Evolutionary conservation across 176 grass and related monocot species (phyloP).

Genomic region (Saccharum spontaneum): DNA sequence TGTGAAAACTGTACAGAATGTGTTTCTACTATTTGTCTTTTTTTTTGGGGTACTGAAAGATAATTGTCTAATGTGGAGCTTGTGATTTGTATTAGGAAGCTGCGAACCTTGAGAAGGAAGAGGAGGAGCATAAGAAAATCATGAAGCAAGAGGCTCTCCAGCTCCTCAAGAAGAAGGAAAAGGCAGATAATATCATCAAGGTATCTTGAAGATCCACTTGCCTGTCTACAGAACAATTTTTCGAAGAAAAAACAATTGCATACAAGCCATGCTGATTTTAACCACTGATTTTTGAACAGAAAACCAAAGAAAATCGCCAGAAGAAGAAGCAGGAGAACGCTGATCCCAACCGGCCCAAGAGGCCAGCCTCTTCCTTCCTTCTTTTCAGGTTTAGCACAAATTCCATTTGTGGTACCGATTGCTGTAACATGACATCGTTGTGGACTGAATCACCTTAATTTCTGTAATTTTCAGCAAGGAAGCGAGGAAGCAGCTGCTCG

Average conservation of each 20-base stretch:
- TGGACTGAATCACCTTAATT: neutral
- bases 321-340: constrained; percentile 50
- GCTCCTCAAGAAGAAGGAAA: constrained; percentile 91
- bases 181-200: constrained; percentile 90
- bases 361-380: constrained; percentile 73
- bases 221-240: neutral
- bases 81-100: constrained; percentile 46
- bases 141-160: constrained; percentile 88
- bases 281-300: constrained; percentile 39
- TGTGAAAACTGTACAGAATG: neutral
- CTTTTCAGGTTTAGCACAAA: constrained; percentile 62
- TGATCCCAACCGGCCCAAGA: constrained; percentile 81
- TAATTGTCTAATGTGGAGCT: neutral
- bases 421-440: neutral
- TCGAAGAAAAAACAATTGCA: neutral
- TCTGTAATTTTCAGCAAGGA: constrained; percentile 51
- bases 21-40: neutral
- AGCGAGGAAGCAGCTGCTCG: constrained; percentile 56
- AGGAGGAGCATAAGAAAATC: constrained; percentile 76
- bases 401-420: too few species aligned
- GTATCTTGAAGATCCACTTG: constrained; percentile 18
- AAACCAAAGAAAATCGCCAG: constrained; percentile 63
- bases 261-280: neutral
- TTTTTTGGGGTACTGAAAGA: neutral
- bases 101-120: constrained; percentile 61